These are phyloP conservation scores for Terfezia claveryi DNA, from an alignment of 495 filamentous ascomycete genomes.

Conservation along the genomic window DNA sequence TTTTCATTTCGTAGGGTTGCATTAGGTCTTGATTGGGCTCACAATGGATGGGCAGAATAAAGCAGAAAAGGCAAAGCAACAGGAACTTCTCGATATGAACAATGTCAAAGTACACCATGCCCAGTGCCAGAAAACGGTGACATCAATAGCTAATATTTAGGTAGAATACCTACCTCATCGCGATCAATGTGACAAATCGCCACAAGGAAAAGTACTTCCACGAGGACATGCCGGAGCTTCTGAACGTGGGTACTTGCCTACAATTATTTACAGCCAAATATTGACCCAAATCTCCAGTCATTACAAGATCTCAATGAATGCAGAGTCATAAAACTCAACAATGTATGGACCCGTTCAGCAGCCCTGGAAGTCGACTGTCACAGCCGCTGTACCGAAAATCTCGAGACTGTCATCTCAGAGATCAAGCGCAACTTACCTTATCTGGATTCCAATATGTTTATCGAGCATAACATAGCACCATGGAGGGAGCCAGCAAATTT, in stretches of 20 bases:
- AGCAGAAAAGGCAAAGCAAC: conserved; percentile 71
- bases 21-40: background rate
- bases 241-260: conserved; percentile 39
- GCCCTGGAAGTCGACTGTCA: conserved; percentile 56
- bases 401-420: conserved; percentile 49
- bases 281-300: conserved; percentile 24
- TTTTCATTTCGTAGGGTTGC: too few species aligned
- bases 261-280: background rate
- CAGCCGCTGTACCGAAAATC: conserved; percentile 42
- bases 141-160: conserved; percentile 7
- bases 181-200: conserved; percentile 88
- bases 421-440: conserved; percentile 73
- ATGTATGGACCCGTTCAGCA: conserved; percentile 58
- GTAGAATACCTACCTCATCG: conserved; percentile 82
- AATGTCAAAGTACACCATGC: conserved; percentile 48
- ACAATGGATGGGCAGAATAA: conserved; percentile 27
- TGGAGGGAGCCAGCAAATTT: conserved; percentile 69
- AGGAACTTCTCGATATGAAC: conserved; percentile 80
- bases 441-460: conserved; percentile 92
- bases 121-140: background rate
- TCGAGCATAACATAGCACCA: conserved; percentile 61
- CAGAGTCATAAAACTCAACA: conserved; percentile 58
- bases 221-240: conserved; percentile 81
- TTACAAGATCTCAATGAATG: conserved; percentile 84
- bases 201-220: conserved; percentile 92